Percentiles rank a stretch among this genome's conserved stretches.
phyloP scores from a whole-genome alignment of 2,329 filamentous ascomycete genomes.

The Dactylonectria estremocensis region DNA sequence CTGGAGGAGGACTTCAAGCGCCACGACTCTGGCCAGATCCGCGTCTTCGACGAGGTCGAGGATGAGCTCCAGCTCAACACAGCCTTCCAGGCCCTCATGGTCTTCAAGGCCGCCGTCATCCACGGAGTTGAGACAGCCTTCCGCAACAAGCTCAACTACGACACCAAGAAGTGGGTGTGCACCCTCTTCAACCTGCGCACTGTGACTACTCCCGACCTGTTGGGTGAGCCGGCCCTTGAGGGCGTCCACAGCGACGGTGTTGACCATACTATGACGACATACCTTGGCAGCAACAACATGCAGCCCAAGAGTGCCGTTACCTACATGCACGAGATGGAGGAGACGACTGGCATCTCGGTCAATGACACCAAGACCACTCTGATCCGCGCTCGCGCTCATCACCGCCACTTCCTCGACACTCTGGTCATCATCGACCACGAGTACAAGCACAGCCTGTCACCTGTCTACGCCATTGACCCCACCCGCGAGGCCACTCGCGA shows the following conservation, averaged over 20 bases:
- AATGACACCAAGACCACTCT: conserved; percentile 41
- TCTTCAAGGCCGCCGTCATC: conserved; percentile 49
- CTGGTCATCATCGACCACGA: conserved; percentile 48
- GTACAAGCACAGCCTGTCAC: conserved; percentile 46
- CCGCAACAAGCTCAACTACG: conserved; percentile 46
- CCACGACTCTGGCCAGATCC: conserved; percentile 45
- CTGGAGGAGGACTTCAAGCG: conserved; percentile 49
- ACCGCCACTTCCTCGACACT: conserved; percentile 46
- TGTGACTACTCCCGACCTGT: conserved; percentile 38
- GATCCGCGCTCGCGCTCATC: conserved; percentile 43
- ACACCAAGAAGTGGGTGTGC: conserved; percentile 42
- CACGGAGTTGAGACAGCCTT: conserved; percentile 40
- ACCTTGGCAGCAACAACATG: conserved; percentile 49
- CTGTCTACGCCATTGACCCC: conserved; percentile 42
- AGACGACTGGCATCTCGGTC: conserved; percentile 41
- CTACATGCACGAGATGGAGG: conserved; percentile 46
- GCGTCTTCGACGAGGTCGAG: conserved; percentile 48
- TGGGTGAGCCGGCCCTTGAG: conserved; percentile 50
- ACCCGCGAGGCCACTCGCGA: conserved; percentile 41
- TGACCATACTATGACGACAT: conserved; percentile 51
- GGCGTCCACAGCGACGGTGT: conserved; percentile 51
- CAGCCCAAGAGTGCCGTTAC: conserved; percentile 46
- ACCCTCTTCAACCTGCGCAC: conserved; percentile 49
- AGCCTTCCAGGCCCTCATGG: conserved; percentile 48
- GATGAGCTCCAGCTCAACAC: conserved; percentile 49